Evolutionary conservation across 768 basidiomycete genomes (phyloP).

Genomic region (Trametes gibbosa): DNA sequence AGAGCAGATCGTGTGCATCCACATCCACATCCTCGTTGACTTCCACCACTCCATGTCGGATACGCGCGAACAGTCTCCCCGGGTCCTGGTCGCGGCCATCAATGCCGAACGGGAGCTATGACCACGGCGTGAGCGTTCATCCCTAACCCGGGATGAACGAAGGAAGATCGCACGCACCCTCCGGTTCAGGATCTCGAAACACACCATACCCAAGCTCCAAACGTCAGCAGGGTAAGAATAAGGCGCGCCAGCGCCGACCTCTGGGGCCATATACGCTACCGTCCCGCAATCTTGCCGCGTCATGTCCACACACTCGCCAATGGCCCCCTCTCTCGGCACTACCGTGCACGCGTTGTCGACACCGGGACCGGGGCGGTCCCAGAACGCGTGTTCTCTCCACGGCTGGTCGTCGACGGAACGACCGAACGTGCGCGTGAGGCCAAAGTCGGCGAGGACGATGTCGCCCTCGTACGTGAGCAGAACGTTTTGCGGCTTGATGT

Average conservation of each 20-base stretch:
- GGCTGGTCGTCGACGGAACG: background rate
- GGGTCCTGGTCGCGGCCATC: background rate
- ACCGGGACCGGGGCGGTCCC: background rate
- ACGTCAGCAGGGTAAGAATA: constrained; percentile 44
- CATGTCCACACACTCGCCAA: background rate
- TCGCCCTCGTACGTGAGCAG: constrained; percentile 18
- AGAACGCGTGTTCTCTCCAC: background rate
- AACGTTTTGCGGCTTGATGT: constrained; percentile 30
- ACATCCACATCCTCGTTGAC: background rate
- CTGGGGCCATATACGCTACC: constrained; percentile 47
- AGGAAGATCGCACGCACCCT: background rate
- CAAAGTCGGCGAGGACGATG: constrained; percentile 26
- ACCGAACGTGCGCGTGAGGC: constrained; percentile 26
- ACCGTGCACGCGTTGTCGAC: constrained; percentile 17
- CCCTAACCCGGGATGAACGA: no score
- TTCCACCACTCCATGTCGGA: background rate
- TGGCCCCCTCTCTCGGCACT: background rate
- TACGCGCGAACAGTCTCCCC: background rate
- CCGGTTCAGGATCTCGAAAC: constrained; percentile 22
- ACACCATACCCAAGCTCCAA: constrained; percentile 43
- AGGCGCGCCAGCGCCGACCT: constrained; percentile 32
- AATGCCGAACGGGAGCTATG: constrained; percentile 8
- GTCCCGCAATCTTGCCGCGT: constrained; percentile 33
- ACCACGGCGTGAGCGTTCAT: background rate
- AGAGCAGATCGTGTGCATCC: background rate